A percentile compares a stretch with the other conserved stretches of the same genome.
Evolutionary conservation across 2,329 filamentous ascomycete genomes (phyloP).

Genomic region (Colletotrichum agaves): DNA sequence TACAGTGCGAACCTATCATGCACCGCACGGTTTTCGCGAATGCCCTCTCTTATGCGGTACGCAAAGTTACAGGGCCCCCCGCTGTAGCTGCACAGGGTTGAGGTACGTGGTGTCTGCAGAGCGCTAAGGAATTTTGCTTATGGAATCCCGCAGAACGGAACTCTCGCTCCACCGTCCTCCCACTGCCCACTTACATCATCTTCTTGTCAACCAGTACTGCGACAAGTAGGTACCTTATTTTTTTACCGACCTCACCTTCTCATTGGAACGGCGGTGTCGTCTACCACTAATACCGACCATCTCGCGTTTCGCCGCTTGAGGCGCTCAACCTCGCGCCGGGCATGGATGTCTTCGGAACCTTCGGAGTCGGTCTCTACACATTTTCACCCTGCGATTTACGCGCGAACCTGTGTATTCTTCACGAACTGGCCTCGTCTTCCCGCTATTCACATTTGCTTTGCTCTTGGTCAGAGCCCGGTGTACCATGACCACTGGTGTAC

Average conservation of each 20-base stretch:
- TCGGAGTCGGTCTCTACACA: constrained; percentile 13
- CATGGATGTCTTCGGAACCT: constrained; percentile 29
- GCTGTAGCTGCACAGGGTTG: neutral
- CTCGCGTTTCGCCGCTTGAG: too few relatives aligned
- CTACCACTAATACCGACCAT: too few relatives aligned
- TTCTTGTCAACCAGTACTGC: too few relatives aligned
- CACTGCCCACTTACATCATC: too few relatives aligned
- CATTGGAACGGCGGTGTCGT: too few relatives aligned
- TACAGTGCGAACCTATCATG: constrained; percentile 5
- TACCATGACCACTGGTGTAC: neutral
- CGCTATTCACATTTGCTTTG: neutral
- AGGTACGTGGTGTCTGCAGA: neutral
- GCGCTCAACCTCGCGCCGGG: neutral
- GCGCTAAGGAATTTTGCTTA: neutral
- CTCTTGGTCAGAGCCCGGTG: neutral
- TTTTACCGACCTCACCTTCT: too few relatives aligned
- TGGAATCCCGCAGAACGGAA: neutral
- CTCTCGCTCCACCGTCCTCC: too few relatives aligned
- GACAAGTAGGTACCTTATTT: too few relatives aligned
- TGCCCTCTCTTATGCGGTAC: constrained; percentile 7
- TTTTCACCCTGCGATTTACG: constrained; percentile 14
- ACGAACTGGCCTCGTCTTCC: neutral
- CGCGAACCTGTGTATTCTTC: constrained; percentile 1
- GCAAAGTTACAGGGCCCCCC: neutral
- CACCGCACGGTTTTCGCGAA: neutral